Base-by-base conservation (phyloP, 768 basidiomycete genomes). In the Phylloporus sp. region DNA sequence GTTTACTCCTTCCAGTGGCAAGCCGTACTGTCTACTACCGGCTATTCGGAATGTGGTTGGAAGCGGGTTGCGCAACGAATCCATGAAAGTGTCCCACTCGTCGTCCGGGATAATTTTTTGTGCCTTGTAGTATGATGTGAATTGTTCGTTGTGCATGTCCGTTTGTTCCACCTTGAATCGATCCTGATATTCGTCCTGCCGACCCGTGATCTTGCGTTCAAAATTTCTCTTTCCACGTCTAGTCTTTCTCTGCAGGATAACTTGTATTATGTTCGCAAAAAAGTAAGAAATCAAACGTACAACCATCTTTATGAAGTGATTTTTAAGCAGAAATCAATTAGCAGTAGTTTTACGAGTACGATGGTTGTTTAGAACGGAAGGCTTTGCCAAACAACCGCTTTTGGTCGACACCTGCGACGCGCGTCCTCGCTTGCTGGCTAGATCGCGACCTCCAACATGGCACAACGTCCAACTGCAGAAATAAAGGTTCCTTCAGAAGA, bases 31-130 rank as follows among this genome's bases (percentile, higher is more conserved):
- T 63, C 91, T 75, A 53, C 84, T 90, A 0, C 92, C 90, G 0
- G 92, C 84, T 15, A 99, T 83, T 32, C 96, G 77, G 66, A 99
- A 99, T 0, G 94, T 96, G 1, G 91, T 95, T 4, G 96, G 96
- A 32, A 98, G 71, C 29, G 89, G 87, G 22, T 71, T 71, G 34
- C 79, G 76, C 46, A 95, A 63, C 1, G 77, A 64, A 6, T 78
- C 74, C 53, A 92, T 66, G 49, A 97, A 86, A 1, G 53, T 38
- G 0, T 81, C 75, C 90, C 91, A 98, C 63, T 98, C 90, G 2
- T 80, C 77, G 0, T 84, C 81, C 1, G 81, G 70, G 5, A 96
- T 68, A 36, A 95, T 81, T 13, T 77, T 73, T 65, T 96, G 94
- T 0, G 81, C 76, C 59, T 76, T 74, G 68, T 90, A 90, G 63